Base-by-base conservation (phyloP, 1,284 basidiomycete species). In the Pyrrhoderma noxium region DNA sequence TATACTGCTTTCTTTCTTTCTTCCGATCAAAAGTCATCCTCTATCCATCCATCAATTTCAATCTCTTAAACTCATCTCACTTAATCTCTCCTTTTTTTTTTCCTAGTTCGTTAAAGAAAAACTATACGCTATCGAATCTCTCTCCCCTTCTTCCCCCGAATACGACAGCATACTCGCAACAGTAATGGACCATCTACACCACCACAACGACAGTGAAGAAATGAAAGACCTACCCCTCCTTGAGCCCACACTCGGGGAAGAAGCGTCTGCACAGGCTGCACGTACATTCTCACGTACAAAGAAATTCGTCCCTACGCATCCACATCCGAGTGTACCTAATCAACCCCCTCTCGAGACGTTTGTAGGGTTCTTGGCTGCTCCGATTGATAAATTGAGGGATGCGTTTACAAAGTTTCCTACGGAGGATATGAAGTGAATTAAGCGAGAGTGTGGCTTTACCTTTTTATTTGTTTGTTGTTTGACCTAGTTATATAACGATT, bases 261-360 rank as follows among this genome's bases (percentile, higher is more conserved):
- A 72, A 0, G 69, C 62, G 0, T 74, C 74, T 53, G 60, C 65
- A 35, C 52, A 65, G 5, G 75, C 76, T 0, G 79, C 79, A 0
- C 52, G 57, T 21, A 66, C 61, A 37, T 84, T 84, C 65, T 70
- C 67, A 55, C 65, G 70, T 52, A 83, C 80, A 3, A 84, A 85
- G 69, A 77, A 76, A 59, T 80, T 83, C 54, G 80, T 72, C 1
- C 81, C 80, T 0, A 84, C 81, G 8, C 68, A 75, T 27, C 55
- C 77, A 7, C 79, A 81, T 56, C 79, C 77, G 0, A 62, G 61
- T 13, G 69, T 69, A 0, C 79, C 79, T 0, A 74, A 79, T 60
- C 67, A 74, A 49, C 79, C 80, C 14, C 81, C 81, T 0, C 75
- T 74, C 51, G 82, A 84, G 65, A 85, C 81, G 0, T 57, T 82